Evolutionary conservation across 2,329 filamentous ascomycete genomes (phyloP).

Genomic region (Claviceps pazoutovae): DNA sequence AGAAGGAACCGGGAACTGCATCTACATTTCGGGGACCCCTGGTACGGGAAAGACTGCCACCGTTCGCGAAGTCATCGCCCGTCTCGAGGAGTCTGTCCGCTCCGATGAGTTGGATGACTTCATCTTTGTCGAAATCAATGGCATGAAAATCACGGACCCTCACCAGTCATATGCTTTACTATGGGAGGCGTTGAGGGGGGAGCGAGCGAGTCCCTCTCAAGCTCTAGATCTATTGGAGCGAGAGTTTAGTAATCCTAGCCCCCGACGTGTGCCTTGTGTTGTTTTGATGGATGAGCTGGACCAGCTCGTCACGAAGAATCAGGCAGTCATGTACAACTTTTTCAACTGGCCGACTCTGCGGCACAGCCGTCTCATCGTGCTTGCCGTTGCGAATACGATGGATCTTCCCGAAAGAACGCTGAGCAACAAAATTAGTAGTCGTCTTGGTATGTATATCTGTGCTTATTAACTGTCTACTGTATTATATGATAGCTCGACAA

Average conservation of each 20-base stretch:
- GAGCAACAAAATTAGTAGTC: conserved; percentile 95
- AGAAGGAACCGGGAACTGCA: conserved; percentile 86
- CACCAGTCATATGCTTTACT: conserved; percentile 90
- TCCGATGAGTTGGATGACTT: conserved; percentile 94
- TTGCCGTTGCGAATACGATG: conserved; percentile 98
- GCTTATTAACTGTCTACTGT: neutral
- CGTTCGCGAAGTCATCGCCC: conserved; percentile 83
- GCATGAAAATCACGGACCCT: conserved; percentile 98
- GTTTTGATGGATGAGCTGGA: conserved; percentile 98
- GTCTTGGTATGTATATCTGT: conserved; percentile 39
- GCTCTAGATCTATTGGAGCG: conserved; percentile 81
- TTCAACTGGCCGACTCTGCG: conserved; percentile 96
- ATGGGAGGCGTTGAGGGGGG: conserved; percentile 90
- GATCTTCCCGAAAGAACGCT: conserved; percentile 90
- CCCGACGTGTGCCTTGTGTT: conserved; percentile 83
- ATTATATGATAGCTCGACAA: neutral
- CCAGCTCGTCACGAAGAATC: conserved; percentile 93
- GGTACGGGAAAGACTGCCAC: conserved; percentile 97
- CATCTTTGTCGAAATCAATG: conserved; percentile 98
- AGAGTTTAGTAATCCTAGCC: conserved; percentile 85
- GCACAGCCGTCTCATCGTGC: conserved; percentile 84
- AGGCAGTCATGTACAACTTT: conserved; percentile 99
- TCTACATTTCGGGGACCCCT: conserved; percentile 97
- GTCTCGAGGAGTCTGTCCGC: conserved; percentile 74
- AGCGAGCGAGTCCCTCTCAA: conserved; percentile 82